phyloP scores from a whole-genome alignment of 805 yeast genomes.

The Saturnispora serradocipensis region DNA sequence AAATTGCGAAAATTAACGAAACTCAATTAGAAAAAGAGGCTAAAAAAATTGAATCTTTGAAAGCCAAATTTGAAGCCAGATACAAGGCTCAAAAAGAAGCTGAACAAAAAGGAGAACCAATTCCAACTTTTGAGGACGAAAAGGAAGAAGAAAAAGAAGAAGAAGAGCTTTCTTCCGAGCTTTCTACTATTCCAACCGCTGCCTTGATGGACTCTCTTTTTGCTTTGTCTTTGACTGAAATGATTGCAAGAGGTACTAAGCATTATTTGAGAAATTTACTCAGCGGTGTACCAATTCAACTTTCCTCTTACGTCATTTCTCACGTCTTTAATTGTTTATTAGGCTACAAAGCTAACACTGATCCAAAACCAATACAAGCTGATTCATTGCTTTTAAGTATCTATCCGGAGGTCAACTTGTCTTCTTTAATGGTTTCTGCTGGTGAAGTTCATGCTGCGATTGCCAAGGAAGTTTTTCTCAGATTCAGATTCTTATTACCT shows the following conservation, averaged over 20 bases:
- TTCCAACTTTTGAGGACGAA: conserved; percentile 17
- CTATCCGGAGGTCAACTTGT: conserved; percentile 33
- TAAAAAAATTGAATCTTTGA: conserved; percentile 19
- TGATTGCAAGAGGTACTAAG: conserved; percentile 72
- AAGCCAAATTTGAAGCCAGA: conserved; percentile 26
- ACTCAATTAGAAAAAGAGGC: conserved; percentile 23
- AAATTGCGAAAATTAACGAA: conserved; percentile 26
- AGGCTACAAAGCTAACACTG: conserved; percentile 38
- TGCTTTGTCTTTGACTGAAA: conserved; percentile 48
- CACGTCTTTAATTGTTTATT: conserved; percentile 66
- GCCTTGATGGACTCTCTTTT: conserved; percentile 41
- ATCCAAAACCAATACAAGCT: conserved; percentile 32
- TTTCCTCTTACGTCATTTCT: conserved; percentile 52
- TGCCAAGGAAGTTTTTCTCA: conserved; percentile 41
- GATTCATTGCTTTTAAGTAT: conserved; percentile 35
- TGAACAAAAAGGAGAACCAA: conserved; percentile 12
- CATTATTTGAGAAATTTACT: conserved; percentile 53
- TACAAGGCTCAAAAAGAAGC: conserved; percentile 16
- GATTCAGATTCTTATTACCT: conserved; percentile 57
- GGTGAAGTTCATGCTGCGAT: conserved; percentile 36
- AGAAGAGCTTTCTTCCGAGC: conserved; percentile 25
- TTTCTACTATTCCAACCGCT: conserved; percentile 34
- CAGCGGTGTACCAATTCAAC: conserved; percentile 37
- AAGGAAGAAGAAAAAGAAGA: conserved; percentile 28
- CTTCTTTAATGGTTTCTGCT: conserved; percentile 37